Evolutionary conservation across 2,329 filamentous ascomycete species (phyloP).

Genomic region (Xylaria sp.): DNA sequence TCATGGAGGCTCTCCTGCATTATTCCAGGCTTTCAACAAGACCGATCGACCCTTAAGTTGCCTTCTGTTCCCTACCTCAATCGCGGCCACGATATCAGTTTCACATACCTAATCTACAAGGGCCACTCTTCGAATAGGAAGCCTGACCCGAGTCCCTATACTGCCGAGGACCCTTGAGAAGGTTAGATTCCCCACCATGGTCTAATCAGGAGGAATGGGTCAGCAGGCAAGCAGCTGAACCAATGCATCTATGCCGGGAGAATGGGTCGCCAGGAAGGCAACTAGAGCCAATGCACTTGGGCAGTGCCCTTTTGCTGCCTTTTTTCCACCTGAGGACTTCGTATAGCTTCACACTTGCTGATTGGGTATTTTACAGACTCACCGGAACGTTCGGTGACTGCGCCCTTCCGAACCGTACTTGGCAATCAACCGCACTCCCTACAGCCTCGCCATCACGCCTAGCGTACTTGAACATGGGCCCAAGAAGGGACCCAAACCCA

Average conservation of each 20-base stretch:
- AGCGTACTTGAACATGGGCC: neutral
- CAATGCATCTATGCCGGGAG: neutral
- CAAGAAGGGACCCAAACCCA: neutral
- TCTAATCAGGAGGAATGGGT: neutral
- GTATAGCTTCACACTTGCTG: neutral
- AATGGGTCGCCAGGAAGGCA: constrained; percentile 27
- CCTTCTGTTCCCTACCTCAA: constrained; percentile 9
- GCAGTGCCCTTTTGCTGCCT: constrained; percentile 29
- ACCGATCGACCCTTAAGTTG: neutral
- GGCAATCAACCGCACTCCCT: constrained; percentile 1
- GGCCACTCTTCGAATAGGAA: constrained; percentile 8
- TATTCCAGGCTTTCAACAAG: neutral
- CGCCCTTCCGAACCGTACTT: constrained; percentile 10
- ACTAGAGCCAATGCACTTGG: constrained; percentile 14
- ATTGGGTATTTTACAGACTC: constrained; percentile 13
- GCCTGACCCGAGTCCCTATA: constrained; percentile 1
- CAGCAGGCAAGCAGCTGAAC: constrained; percentile 9
- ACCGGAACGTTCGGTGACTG: neutral
- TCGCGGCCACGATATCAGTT: constrained; percentile 9
- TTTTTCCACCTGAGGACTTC: constrained; percentile 17
- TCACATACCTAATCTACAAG: neutral
- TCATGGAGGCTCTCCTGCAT: neutral
- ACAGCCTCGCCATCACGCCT: constrained; percentile 7
- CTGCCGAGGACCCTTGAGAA: neutral
- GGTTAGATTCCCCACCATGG: neutral